Percentiles rank a stretch among this genome's conserved stretches.
phyloP scores from a whole-genome alignment of 192 early-diverging fungal species.

The Rhizophagus clarus region DNA sequence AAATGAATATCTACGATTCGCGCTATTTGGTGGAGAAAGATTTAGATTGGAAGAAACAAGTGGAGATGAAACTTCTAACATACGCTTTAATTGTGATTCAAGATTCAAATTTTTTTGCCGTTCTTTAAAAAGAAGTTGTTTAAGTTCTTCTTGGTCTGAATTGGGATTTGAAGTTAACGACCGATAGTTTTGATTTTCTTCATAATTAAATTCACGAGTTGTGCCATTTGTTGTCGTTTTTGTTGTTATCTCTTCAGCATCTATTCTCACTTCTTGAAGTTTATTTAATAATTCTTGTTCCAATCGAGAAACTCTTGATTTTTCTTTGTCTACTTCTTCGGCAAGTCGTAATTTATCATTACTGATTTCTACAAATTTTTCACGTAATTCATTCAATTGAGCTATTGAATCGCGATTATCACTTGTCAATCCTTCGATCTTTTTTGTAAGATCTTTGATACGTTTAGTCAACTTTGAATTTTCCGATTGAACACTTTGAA shows the following conservation, averaged over 20 bases:
- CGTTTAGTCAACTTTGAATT: constrained; percentile 29
- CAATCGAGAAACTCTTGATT: neutral
- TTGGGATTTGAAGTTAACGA: neutral
- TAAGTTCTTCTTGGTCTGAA: neutral
- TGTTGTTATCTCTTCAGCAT: neutral
- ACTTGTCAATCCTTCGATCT: constrained; percentile 16
- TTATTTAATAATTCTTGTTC: constrained; percentile 15
- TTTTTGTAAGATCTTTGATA: constrained; percentile 28
- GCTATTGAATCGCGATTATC: constrained; percentile 27
- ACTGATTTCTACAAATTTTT: constrained; percentile 25
- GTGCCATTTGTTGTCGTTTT: neutral
- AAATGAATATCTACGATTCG: neutral
- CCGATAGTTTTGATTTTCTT: neutral
- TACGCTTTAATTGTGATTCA: neutral
- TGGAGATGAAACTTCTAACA: neutral
- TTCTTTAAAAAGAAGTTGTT: neutral
- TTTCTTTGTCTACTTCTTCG: constrained; percentile 28
- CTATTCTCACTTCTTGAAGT: neutral
- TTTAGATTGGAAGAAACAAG: neutral
- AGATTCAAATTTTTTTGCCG: neutral
- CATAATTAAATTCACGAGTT: neutral
- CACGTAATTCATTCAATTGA: constrained; percentile 26
- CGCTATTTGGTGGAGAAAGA: neutral
- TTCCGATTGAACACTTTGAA: constrained; percentile 24
- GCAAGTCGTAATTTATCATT: constrained; percentile 25